Evolutionary conservation across 106 monocot species (phyloP).

Genomic region (Dendrobium officinale): DNA sequence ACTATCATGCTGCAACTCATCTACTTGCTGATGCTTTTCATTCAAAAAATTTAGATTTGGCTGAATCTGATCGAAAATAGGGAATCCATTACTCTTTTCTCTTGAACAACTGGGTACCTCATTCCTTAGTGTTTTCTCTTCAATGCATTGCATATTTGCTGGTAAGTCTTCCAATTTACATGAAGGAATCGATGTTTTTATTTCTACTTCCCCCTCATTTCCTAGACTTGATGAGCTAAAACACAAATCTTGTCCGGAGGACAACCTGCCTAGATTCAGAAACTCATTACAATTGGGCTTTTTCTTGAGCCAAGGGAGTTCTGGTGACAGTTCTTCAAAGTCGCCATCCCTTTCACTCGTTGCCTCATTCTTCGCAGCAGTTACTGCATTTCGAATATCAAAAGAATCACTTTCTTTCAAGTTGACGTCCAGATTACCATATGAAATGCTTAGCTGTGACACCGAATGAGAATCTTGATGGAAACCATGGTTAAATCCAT

Average conservation of each 20-base stretch:
- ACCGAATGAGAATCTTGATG: neutral
- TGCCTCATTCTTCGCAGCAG: neutral
- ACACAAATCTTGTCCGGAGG: neutral
- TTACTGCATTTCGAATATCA: neutral
- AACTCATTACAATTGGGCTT: neutral
- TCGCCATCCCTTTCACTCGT: neutral
- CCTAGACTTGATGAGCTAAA: neutral
- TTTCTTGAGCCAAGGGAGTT: neutral
- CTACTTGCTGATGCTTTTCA: neutral
- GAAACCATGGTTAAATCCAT: neutral
- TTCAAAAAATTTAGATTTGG: neutral
- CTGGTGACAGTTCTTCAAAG: neutral
- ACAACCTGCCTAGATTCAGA: neutral
- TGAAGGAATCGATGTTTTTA: neutral
- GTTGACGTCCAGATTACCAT: neutral
- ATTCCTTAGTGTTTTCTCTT: neutral
- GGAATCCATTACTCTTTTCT: slow-evolving; percentile 14
- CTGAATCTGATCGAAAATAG: slow-evolving; percentile 13
- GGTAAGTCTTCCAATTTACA: neutral
- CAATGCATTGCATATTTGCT: slow-evolving; percentile 3
- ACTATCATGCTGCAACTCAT: neutral
- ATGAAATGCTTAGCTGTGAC: neutral
- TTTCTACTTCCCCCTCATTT: slow-evolving; percentile 1
- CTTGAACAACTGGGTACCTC: neutral
- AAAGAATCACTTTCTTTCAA: neutral